Base-by-base conservation (phyloP, 805 yeast species). In the Hanseniaspora occidentalis region DNA sequence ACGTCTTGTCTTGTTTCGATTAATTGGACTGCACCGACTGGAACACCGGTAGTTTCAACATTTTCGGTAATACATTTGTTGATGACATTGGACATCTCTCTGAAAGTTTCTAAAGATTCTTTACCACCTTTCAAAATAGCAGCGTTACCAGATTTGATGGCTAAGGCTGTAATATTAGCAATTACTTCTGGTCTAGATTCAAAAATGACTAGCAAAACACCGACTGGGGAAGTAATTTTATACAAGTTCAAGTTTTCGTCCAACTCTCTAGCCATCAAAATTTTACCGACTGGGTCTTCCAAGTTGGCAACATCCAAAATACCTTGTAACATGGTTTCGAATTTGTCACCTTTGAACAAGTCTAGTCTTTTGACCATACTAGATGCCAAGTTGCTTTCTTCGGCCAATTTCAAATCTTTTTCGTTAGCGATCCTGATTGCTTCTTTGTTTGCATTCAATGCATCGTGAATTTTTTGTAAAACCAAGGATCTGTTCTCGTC, bases 141-240 rank as follows among this genome's bases (percentile, higher is more conserved):
- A 7, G 96, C 83, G 57, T 92, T 92, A 37, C 96, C 97, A 2
- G 96, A 85, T 60, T 94, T 92, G 57, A 92, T 79, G 16, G 97
- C 95, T 52, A 92, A 69, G 0, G 98, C 92, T 11, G 96, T 81
- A 53, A 92, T 92, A 57, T 92, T 94, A 41, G 98, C 98, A 65
- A 92, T 92, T 9, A 92, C 98, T 58, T 92, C 99, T 29, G 99
- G 99, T 54, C 99, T 74, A 23, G 95, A 77, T 62, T 92, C 99
- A 58, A 92, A 92, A 41, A 92, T 94, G 36, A 92, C 86, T 45
- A 92, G 67, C 35, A 92, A 61, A 0, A 85, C 96, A 16, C 99
- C 99, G 4, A 92, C 86, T 11, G 99, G 98, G 21, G 95, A 83
- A 4, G 95, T 80, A 10, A 89, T 70, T 54, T 95, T 69, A 60